Evolutionary conservation across 345 rosid species (phyloP).

Genomic region (Eucalyptus polyanthemos): DNA sequence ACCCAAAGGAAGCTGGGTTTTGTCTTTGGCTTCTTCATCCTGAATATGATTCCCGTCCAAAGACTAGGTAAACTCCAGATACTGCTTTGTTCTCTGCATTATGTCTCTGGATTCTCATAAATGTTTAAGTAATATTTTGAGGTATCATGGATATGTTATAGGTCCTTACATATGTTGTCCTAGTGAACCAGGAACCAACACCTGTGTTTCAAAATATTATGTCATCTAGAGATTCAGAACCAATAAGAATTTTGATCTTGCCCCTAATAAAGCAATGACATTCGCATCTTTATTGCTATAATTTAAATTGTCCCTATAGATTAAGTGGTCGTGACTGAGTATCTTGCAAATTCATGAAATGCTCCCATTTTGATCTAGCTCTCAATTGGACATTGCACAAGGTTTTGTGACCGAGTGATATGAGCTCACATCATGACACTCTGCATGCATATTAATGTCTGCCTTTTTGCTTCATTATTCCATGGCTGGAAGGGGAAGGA

Average conservation of each 20-base stretch:
- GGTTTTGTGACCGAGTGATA: background rate
- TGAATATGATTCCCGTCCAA: conserved; percentile 57
- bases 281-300: background rate
- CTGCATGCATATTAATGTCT: background rate
- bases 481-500: background rate
- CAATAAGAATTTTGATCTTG: background rate
- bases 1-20: conserved; percentile 61
- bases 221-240: background rate
- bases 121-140: background rate
- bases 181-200: background rate
- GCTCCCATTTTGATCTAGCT: background rate
- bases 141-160: background rate
- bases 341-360: background rate
- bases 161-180: background rate
- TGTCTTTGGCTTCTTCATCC: conserved; percentile 90
- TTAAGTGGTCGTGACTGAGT: background rate
- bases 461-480: background rate
- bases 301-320: background rate
- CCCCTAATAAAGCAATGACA: background rate
- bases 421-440: background rate
- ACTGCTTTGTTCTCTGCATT: background rate
- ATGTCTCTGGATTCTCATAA: background rate
- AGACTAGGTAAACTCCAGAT: conserved; percentile 37
- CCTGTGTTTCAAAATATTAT: background rate
- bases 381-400: background rate